Conservation (phyloP, 2,329 filamentous ascomycete species). For the Diaporthe batatas region DNA sequence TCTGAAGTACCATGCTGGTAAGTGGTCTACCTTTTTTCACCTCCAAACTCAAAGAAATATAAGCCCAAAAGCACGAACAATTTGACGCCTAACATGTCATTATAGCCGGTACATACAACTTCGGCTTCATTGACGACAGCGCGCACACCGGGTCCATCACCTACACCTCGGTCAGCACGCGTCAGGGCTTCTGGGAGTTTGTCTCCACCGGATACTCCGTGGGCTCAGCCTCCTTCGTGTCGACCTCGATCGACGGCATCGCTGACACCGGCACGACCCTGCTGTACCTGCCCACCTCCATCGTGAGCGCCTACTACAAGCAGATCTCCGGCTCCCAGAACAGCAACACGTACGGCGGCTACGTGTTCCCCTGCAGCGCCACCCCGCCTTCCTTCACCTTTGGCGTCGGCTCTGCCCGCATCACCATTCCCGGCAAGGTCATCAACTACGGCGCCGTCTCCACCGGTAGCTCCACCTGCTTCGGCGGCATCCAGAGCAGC, state of each 20-base stretch:
- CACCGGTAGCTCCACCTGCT: constrained; percentile 42
- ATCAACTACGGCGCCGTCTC: constrained; percentile 42
- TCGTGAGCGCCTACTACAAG: constrained; percentile 64
- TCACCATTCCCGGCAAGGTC: constrained; percentile 43
- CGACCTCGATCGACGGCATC: constrained; percentile 55
- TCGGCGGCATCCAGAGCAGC: constrained; percentile 42
- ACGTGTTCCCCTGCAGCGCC: constrained; percentile 43
- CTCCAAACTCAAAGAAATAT: background rate
- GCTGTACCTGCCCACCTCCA: constrained; percentile 59
- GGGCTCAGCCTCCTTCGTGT: constrained; percentile 51
- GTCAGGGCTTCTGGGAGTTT: constrained; percentile 74
- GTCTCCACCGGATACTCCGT: constrained; percentile 47
- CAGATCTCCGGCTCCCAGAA: constrained; percentile 58
- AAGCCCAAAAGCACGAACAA: too few relatives aligned
- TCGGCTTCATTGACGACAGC: constrained; percentile 63
- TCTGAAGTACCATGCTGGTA: constrained; percentile 50
- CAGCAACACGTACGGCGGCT: constrained; percentile 44
- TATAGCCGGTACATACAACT: constrained; percentile 48
- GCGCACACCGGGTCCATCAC: constrained; percentile 69
- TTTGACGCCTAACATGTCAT: background rate
- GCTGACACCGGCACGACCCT: constrained; percentile 71
- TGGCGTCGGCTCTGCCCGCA: constrained; percentile 40
- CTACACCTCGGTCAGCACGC: constrained; percentile 66
- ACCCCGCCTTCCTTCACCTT: constrained; percentile 44
- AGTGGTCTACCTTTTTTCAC: background rate